These are phyloP conservation scores for Paecilomyces dactylethromorphus DNA, from an alignment of 2,329 filamentous ascomycete genomes.

Conservation along the genomic window DNA sequence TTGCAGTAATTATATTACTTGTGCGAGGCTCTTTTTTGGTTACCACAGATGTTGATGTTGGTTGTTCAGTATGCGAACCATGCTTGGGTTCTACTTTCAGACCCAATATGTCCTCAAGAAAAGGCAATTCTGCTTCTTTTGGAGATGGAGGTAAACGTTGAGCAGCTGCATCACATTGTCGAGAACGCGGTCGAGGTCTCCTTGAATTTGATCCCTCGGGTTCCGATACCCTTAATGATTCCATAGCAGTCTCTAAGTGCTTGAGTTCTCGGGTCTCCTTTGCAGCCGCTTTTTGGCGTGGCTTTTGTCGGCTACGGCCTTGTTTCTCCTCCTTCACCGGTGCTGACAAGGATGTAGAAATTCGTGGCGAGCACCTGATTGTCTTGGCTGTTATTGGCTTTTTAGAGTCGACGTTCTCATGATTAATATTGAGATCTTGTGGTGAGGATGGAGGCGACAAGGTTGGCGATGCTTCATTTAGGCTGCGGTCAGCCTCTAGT, in stretches of 20 bases:
- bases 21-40: not conserved
- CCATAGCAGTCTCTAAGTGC: not conserved
- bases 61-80: not conserved
- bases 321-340: not conserved
- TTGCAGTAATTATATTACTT: not conserved
- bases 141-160: not conserved
- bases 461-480: conserved; percentile 8
- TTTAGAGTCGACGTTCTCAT: not conserved
- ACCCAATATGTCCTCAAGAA: not conserved
- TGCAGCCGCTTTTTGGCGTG: not conserved
- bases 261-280: not conserved
- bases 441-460: conserved; percentile 5
- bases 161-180: not conserved
- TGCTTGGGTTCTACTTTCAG: not conserved
- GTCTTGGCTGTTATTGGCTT: not conserved
- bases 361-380: not conserved
- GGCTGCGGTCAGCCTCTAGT: not conserved
- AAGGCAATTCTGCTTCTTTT: not conserved
- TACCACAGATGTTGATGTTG: not conserved
- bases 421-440: not conserved
- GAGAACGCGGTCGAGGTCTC: not conserved
- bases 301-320: not conserved
- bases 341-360: not conserved
- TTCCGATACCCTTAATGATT: not conserved
- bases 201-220: not conserved